phyloP scores from a whole-genome alignment of 2,329 filamentous ascomycete species.

The Periconia digitata region DNA sequence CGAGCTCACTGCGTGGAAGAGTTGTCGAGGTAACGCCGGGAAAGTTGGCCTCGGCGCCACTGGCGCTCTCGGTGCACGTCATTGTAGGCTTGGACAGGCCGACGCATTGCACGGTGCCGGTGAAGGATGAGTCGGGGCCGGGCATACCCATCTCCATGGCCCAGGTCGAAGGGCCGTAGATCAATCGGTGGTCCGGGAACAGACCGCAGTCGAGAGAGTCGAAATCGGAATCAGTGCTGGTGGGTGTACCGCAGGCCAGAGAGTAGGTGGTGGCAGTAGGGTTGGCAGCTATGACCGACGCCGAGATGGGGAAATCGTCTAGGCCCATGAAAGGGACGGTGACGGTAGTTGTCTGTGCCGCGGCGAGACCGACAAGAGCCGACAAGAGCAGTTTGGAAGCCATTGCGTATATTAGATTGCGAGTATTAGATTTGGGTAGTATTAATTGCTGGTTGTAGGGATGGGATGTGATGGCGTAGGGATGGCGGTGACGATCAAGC shows the following conservation, averaged over 20 bases:
- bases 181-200: constrained; percentile 21
- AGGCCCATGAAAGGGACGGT: constrained; percentile 13
- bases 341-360: constrained; percentile 16
- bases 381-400: not conserved
- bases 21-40: constrained; percentile 20
- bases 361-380: constrained; percentile 7
- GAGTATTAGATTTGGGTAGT: no score
- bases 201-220: constrained; percentile 18
- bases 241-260: constrained; percentile 7
- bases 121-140: constrained; percentile 16
- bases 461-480: no score
- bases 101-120: constrained; percentile 22
- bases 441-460: no score
- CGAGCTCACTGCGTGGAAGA: constrained; percentile 9
- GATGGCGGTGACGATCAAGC: no score
- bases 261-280: constrained; percentile 13
- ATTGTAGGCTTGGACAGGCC: constrained; percentile 11
- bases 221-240: not conserved
- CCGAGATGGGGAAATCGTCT: constrained; percentile 6
- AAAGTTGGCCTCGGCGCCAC: constrained; percentile 26
- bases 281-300: constrained; percentile 19
- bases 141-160: constrained; percentile 20
- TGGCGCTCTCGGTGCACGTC: constrained; percentile 21
- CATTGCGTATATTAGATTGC: no score
- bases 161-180: constrained; percentile 21